Conservation (phyloP, 768 basidiomycete genomes). For the Exidia glandulosa region DNA sequence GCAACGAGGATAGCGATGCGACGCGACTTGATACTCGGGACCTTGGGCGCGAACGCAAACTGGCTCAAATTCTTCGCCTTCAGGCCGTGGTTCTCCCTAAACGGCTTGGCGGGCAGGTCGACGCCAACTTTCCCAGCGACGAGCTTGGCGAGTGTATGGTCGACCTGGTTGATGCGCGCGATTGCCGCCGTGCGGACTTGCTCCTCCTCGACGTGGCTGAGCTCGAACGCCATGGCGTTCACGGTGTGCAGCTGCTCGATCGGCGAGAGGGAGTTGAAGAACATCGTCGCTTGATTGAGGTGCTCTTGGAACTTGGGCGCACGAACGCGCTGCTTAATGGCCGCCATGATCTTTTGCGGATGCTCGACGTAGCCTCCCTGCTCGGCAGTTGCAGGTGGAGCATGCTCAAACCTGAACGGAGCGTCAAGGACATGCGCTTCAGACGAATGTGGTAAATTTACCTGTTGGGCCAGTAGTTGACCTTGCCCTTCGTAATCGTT, state of each 20-base stretch:
- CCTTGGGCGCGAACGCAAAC: constrained; percentile 38
- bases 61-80: constrained; percentile 50
- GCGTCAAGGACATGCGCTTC: constrained; percentile 39
- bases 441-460: constrained; percentile 35
- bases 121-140: constrained; percentile 61
- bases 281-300: constrained; percentile 63
- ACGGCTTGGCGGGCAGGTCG: constrained; percentile 39
- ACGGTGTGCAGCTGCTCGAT: constrained; percentile 66
- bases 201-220: constrained; percentile 73
- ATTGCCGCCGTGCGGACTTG: constrained; percentile 60
- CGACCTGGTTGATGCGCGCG: constrained; percentile 57
- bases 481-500: constrained; percentile 41
- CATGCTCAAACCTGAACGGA: constrained; percentile 19
- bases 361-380: constrained; percentile 10
- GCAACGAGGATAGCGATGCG: constrained; percentile 67
- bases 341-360: constrained; percentile 37
- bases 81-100: constrained; percentile 46
- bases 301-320: constrained; percentile 61
- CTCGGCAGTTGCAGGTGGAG: background rate
- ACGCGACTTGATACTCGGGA: constrained; percentile 50
- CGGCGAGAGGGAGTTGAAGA: constrained; percentile 67
- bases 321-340: constrained; percentile 36
- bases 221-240: constrained; percentile 66
- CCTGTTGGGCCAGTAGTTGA: constrained; percentile 87
- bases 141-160: constrained; percentile 56